These are phyloP conservation scores for Fusarium sp. DNA, from an alignment of 2,329 filamentous ascomycete species.

Conservation along the genomic window DNA sequence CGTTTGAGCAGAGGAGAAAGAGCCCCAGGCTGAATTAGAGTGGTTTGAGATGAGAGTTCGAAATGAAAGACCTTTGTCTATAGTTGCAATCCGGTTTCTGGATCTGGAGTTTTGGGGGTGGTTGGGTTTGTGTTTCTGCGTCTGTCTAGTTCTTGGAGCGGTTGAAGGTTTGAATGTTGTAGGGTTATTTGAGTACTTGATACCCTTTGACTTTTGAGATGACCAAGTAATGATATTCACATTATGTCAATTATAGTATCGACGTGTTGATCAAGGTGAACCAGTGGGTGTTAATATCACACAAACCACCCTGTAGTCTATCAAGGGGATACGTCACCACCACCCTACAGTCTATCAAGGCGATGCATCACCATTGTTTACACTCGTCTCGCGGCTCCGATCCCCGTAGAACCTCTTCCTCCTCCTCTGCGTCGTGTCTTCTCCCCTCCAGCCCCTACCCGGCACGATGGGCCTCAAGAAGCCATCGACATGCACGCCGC, in stretches of 20 bases:
- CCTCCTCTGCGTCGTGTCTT: constrained; percentile 47
- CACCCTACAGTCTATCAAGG: constrained; percentile 8
- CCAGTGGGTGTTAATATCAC: neutral
- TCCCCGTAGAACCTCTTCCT: constrained; percentile 45
- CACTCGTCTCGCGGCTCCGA: constrained; percentile 29
- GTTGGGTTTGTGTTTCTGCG: constrained; percentile 7
- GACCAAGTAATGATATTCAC: constrained; percentile 30
- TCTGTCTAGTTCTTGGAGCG: constrained; percentile 25
- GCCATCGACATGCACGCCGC: constrained; percentile 76
- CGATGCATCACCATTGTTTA: constrained; percentile 17
- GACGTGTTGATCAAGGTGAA: neutral
- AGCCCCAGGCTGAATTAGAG: constrained; percentile 62
- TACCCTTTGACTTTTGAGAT: constrained; percentile 47
- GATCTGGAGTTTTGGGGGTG: constrained; percentile 30
- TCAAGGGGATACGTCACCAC: neutral
- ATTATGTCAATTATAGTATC: neutral
- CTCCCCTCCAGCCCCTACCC: constrained; percentile 61
- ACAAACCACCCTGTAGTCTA: neutral
- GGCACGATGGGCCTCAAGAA: constrained; percentile 69
- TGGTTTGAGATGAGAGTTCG: neutral
- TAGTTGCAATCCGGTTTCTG: constrained; percentile 2
- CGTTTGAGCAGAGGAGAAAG: constrained; percentile 65
- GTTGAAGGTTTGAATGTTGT: constrained; percentile 31
- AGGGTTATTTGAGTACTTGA: constrained; percentile 51
- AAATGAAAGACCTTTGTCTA: constrained; percentile 1